Evolutionary conservation across 768 basidiomycete genomes (phyloP), one percentile per base, ranked within the genome.

Genomic region (Agaricus subrufescens): DNA sequence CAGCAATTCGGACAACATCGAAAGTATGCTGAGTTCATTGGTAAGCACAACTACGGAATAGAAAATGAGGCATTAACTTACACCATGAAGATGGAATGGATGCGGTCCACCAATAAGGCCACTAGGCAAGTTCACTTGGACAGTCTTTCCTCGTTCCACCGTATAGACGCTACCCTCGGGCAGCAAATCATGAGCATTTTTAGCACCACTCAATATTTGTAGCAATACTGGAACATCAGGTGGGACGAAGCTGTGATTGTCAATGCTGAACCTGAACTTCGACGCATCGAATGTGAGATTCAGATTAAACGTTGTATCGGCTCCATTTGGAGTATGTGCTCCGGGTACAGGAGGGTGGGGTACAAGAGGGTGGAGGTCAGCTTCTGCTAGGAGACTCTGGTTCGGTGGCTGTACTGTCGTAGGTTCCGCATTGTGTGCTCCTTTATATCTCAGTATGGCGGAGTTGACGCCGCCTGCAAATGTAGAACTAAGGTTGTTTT

Each of bases 1-100:
- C 73, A 46, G 69, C 72, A 56, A 67, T 75, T 15, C 74, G 66
- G 38, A 80, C 66, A n/a, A 80, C 77, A 43, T 65, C 65, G 63
- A 79, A 78, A 3, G 64, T 58, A 56, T 76, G 74, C 59, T 60
- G 47, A 9, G 2, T 31, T 0, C 9, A 30, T n/a, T 38, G 26
- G 37, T n/a, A 50, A n/a, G 7, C 30, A 8, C 31, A 34, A 5
- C 23, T n/a, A 8, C 12, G 14, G 6, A 7, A 19, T 23, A n/a
- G 30, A 1, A 37, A 38, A 7, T 38, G 23, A 50, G 14, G 9
- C 12, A 39, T n/a, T 15, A 7, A 65, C 74, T 58, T 66, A 79
- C 75, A 1, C 77, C 77, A 50, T 78, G 77, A 53, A 79, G 61
- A 58, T 80, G 78, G 64, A 78, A 73, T 0, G 77, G 77, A 56